phyloP scores from a whole-genome alignment of 2,329 filamentous ascomycete species.

The Lecanicillium sp. region DNA sequence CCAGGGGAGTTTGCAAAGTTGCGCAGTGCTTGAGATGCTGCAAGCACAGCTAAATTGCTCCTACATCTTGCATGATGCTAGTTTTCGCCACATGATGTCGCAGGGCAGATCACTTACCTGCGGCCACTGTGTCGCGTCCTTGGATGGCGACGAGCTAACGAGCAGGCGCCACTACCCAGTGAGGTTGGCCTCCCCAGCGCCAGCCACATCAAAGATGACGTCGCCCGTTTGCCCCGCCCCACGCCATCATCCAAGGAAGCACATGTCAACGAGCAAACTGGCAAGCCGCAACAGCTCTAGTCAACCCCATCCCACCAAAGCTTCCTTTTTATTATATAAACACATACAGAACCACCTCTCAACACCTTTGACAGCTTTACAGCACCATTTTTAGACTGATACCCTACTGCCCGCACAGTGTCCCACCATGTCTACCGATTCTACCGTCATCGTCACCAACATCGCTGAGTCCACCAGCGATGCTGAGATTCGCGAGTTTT shows the following conservation, averaged over 20 bases:
- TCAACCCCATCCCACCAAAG: constrained; percentile 8
- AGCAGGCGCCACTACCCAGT: too few species aligned
- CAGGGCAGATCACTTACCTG: too few species aligned
- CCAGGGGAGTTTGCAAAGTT: too few species aligned
- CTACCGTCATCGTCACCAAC: constrained; percentile 80
- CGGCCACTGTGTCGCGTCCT: too few species aligned
- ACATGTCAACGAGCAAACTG: background rate
- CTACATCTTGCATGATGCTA: too few species aligned
- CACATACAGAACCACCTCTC: too few species aligned
- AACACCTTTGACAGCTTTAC: background rate
- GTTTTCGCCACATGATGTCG: too few species aligned
- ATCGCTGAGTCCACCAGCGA: constrained; percentile 77
- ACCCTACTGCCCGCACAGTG: constrained; percentile 7
- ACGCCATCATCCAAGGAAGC: background rate
- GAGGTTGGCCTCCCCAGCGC: too few species aligned
- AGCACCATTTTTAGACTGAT: background rate
- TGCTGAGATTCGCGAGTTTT: constrained; percentile 92
- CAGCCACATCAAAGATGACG: constrained; percentile 9
- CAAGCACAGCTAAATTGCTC: too few species aligned
- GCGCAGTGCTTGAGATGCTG: too few species aligned
- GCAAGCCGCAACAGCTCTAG: constrained; percentile 9
- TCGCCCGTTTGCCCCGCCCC: constrained; percentile 10
- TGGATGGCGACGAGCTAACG: too few species aligned
- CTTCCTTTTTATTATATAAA: constrained; percentile 2
- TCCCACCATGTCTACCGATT: constrained; percentile 46